Conservation (phyloP, 2,329 filamentous ascomycete genomes). For the Stemphylium vesicarium region DNA sequence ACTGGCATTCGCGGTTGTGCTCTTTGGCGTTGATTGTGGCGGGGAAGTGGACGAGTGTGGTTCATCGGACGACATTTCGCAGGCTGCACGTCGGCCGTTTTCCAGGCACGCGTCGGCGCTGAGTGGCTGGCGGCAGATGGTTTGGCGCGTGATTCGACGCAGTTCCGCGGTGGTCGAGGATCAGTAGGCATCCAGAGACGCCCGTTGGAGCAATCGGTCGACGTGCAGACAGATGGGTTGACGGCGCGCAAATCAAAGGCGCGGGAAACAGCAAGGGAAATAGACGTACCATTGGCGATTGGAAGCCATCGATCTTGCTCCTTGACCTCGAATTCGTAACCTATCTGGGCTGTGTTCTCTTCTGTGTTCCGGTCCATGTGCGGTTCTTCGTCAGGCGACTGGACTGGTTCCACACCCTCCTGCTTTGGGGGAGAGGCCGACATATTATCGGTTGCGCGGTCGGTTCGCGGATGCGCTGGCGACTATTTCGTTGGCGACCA, state of each 20-base stretch:
- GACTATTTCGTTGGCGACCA: constrained; percentile 50
- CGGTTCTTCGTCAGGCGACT: constrained; percentile 91
- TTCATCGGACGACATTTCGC: constrained; percentile 54
- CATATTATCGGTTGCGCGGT: constrained; percentile 63
- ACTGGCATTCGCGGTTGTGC: constrained; percentile 35
- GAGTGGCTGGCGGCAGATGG: constrained; percentile 34
- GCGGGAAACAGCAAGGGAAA: constrained; percentile 36
- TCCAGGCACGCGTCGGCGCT: constrained; percentile 35
- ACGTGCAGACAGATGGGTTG: constrained; percentile 43
- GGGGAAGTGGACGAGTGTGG: constrained; percentile 47
- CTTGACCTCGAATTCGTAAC: constrained; percentile 97
- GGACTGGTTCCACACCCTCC: constrained; percentile 85
- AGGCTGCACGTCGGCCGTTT: constrained; percentile 50
- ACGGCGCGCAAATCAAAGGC: constrained; percentile 48
- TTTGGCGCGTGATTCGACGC: constrained; percentile 54
- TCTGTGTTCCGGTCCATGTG: constrained; percentile 86
- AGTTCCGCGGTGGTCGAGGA: constrained; percentile 56
- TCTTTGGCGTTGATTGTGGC: constrained; percentile 37
- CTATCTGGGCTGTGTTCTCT: constrained; percentile 77
- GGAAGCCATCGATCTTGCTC: constrained; percentile 99
- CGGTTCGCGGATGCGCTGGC: constrained; percentile 57
- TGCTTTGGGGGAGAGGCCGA: constrained; percentile 92
- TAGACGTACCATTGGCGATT: constrained; percentile 98
- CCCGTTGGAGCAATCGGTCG: constrained; percentile 53
- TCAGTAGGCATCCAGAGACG: constrained; percentile 55